phyloP scores from a whole-genome alignment of 1,139 yeast species.

The Suhomyces taliae region DNA sequence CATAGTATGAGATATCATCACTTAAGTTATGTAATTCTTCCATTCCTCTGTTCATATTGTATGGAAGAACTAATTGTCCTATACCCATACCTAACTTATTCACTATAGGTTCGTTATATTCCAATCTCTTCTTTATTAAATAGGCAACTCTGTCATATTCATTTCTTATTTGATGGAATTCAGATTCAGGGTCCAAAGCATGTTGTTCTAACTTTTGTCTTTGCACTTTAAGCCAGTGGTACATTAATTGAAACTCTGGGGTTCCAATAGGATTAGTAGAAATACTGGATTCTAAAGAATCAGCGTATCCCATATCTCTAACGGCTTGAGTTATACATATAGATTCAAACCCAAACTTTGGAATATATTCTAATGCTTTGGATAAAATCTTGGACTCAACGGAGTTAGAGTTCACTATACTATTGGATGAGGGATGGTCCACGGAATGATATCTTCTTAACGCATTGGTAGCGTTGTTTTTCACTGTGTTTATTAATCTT shows the following conservation, averaged over 20 bases:
- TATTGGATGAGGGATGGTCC: constrained; percentile 37
- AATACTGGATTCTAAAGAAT: constrained; percentile 64
- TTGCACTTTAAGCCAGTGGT: constrained; percentile 41
- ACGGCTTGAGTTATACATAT: constrained; percentile 62
- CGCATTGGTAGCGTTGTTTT: neutral
- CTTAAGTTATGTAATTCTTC: constrained; percentile 72
- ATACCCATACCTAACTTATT: constrained; percentile 48
- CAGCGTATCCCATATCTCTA: constrained; percentile 60
- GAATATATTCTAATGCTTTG: constrained; percentile 53
- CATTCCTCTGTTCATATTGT: constrained; percentile 49
- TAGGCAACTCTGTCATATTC: constrained; percentile 62
- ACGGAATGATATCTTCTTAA: constrained; percentile 32
- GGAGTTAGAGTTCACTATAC: constrained; percentile 28
- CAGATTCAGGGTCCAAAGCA: constrained; percentile 27
- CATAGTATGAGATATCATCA: constrained; percentile 78
- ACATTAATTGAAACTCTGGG: constrained; percentile 49
- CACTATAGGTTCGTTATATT: constrained; percentile 58
- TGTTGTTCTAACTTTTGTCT: constrained; percentile 35
- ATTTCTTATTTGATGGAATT: constrained; percentile 28
- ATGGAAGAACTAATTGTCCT: constrained; percentile 55
- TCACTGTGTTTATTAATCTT: constrained; percentile 1
- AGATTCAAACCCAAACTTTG: constrained; percentile 66
- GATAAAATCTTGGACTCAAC: constrained; percentile 37
- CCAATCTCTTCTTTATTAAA: constrained; percentile 61
- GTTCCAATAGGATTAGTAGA: constrained; percentile 31